Base-by-base conservation (phyloP, 805 yeast species). In the Pichia insulana region DNA sequence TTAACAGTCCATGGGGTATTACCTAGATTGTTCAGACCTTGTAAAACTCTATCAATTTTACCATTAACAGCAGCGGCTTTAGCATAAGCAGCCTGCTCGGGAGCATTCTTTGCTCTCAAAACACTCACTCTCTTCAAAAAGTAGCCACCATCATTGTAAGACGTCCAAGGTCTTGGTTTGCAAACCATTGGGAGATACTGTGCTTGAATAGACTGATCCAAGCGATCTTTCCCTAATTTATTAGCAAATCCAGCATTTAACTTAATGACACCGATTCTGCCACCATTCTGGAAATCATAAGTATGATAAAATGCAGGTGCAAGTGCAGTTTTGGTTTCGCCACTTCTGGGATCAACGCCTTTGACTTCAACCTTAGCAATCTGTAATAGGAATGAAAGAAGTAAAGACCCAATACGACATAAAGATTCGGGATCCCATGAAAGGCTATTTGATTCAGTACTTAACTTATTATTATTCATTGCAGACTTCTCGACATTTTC, bases 231-330 rank as follows among this genome's bases (percentile, higher is more conserved):
- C 9, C 86, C 79, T 40, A 92, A 62, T 53, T 75, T 78, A 25
- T 73, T 70, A 3, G 81, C 74, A 39, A 92, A 70, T 11, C 74
- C 70, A 47, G 76, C 75, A 60, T 92, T 96, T 9, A 86, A 65
- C 47, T 78, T 80, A 43, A 92, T 65, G 9, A 89, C 80, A 34
- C 98, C 98, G 22, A 87, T 64, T 55, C 80, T 82, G 46, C 76
- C 76, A 30, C 97, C 96, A 42, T 74, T 73, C 38, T 75, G 73
- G 54, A 81, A 87, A 61, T 86, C 94, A 61, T 85, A 89, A 4
- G 87, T 75, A 56, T 92, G 97, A 46, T 78, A 80, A 54, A 92
- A 83, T 0, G 97, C 97, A 2, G 97, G 96, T 7, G 88, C 90
- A 32, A 73, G 67, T 17, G 89, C 94, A 27, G 63, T 62, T n/a